phyloP scores from a whole-genome alignment of 1,139 yeast genomes.

The Hemisphaericaspora lyxosophila region DNA sequence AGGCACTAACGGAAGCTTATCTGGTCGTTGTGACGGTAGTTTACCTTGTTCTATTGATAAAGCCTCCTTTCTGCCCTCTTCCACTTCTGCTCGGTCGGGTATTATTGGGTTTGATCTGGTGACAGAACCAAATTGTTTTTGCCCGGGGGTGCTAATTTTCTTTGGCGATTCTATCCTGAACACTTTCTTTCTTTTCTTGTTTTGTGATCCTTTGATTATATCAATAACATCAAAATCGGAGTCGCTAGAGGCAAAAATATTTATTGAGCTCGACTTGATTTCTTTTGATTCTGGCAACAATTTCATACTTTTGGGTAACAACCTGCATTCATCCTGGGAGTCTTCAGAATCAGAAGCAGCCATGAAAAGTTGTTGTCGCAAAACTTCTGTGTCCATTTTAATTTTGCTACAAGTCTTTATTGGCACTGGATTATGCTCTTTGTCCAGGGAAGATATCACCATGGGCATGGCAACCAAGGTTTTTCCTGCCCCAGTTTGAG shows the following conservation, averaged over 20 bases:
- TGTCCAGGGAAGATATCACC: no score
- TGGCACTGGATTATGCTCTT: no score
- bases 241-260: conserved; percentile 5
- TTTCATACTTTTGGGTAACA: not conserved
- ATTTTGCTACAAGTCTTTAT: not conserved
- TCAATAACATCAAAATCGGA: conserved; percentile 1
- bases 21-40: no score
- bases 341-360: not conserved
- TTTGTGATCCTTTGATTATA: not conserved
- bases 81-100: no score
- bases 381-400: not conserved
- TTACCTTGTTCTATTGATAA: no score
- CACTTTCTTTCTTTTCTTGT: conserved; percentile 1
- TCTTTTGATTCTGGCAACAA: not conserved
- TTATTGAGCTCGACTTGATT: conserved; percentile 2
- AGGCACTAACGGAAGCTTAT: no score
- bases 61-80: no score
- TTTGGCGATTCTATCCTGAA: not conserved
- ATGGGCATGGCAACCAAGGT: no score
- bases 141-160: not conserved
- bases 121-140: no score
- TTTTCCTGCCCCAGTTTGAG: no score
- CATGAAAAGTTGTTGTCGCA: not conserved
- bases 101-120: no score
- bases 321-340: not conserved